These are phyloP conservation scores for Sphagnum magellanicum DNA, from an alignment of 228 moss, liverwort and hornwort species.

Conservation along the genomic window DNA sequence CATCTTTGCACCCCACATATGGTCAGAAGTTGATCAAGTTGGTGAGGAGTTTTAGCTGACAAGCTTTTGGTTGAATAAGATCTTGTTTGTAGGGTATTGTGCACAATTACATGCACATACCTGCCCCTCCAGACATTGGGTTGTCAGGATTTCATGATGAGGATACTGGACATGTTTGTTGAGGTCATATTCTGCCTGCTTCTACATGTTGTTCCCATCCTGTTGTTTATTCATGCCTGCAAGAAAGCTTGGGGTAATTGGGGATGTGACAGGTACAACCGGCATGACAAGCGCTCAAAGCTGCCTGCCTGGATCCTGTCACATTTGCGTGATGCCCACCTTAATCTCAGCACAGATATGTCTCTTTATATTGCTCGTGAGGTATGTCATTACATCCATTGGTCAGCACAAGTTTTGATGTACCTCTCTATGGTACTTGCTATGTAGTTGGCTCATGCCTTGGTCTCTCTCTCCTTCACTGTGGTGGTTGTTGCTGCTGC, in stretches of 20 bases:
- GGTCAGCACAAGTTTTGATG: background rate
- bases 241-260: background rate
- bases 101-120: too few species aligned
- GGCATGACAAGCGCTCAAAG: slow-evolving; percentile 98
- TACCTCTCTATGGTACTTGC: background rate
- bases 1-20: too few species aligned
- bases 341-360: slow-evolving; percentile 99
- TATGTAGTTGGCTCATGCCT: background rate
- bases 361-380: slow-evolving; percentile 95
- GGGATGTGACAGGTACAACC: slow-evolving; percentile 61
- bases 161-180: too few species aligned
- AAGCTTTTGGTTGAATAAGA: too few species aligned
- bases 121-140: too few species aligned
- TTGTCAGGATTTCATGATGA: too few species aligned
- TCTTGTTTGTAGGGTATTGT: too few species aligned
- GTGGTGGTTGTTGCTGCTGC: background rate
- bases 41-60: too few species aligned
- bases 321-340: slow-evolving; percentile 90
- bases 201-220: background rate
- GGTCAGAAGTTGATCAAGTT: too few species aligned
- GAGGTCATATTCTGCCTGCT: background rate
- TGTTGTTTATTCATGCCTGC: too few species aligned
- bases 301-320: slow-evolving; percentile 97
- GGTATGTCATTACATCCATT: slow-evolving; percentile 25
- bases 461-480: background rate